Evolutionary conservation across 2,329 filamentous ascomycete genomes (phyloP).

Genomic region (Clonostachys rhizophaga): DNA sequence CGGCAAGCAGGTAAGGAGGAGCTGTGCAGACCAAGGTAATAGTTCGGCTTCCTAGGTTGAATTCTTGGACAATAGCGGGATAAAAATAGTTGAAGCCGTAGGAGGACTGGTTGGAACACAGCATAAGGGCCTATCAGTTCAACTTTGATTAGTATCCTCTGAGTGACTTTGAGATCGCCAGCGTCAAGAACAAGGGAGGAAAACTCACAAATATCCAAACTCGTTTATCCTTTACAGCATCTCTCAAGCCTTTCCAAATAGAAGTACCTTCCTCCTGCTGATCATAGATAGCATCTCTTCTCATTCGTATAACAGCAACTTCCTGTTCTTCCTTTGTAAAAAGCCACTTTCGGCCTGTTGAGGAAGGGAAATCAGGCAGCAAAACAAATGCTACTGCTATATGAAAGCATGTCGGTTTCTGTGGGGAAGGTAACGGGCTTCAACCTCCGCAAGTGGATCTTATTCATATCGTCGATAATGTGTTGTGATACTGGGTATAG

Average conservation of each 20-base stretch:
- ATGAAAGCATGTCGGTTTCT: too few relatives aligned
- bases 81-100: slow-evolving; percentile 12
- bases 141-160: slow-evolving; percentile 5
- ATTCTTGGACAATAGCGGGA: slow-evolving; percentile 10
- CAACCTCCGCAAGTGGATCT: too few relatives aligned
- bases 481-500: too few relatives aligned
- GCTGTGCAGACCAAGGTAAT: slow-evolving; percentile 11
- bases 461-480: too few relatives aligned
- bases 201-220: slow-evolving; percentile 14
- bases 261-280: slow-evolving; percentile 6
- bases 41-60: slow-evolving; percentile 13
- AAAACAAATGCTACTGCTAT: slow-evolving; percentile 4
- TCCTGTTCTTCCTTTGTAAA: slow-evolving; percentile 4
- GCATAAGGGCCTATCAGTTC: slow-evolving; percentile 12
- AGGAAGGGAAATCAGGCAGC: slow-evolving; percentile 9
- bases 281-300: slow-evolving; percentile 12
- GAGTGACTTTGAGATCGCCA: too few relatives aligned
- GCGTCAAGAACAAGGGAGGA: not conserved
- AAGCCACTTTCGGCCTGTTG: slow-evolving; percentile 6
- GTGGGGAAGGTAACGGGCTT: too few relatives aligned
- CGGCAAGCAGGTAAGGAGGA: slow-evolving; percentile 12
- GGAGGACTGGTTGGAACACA: slow-evolving; percentile 5
- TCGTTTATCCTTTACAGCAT: slow-evolving; percentile 12
- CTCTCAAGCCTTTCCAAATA: slow-evolving; percentile 9
- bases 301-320: slow-evolving; percentile 6